Percentiles rank a stretch among this genome's conserved stretches.
These are phyloP conservation scores for Lagenidium giganteum DNA, from an alignment of 352 stramenopile genomes.

Conservation along the genomic window DNA sequence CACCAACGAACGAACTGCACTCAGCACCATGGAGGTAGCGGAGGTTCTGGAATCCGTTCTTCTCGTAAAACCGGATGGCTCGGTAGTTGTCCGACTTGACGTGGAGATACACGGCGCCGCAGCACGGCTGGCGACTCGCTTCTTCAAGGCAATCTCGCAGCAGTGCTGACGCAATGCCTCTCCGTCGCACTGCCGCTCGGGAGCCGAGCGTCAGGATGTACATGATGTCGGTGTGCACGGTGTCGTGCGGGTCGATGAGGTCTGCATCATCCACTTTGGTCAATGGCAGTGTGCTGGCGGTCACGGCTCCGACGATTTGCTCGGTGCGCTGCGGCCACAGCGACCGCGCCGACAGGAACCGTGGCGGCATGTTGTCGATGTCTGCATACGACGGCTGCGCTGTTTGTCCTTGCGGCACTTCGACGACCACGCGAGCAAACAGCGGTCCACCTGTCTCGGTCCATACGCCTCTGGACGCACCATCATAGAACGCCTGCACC, in stretches of 20 bases:
- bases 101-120: slow-evolving; percentile 94
- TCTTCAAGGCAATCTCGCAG: slow-evolving; percentile 87
- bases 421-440: slow-evolving; percentile 86
- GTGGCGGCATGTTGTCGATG: slow-evolving; percentile 10
- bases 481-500: slow-evolving; percentile 89
- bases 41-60: slow-evolving; percentile 92
- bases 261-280: slow-evolving; percentile 59
- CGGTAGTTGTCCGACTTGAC: slow-evolving; percentile 95
- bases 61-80: slow-evolving; percentile 96
- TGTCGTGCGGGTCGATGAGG: slow-evolving; percentile 44
- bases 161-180: slow-evolving; percentile 88
- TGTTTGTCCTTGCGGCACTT: slow-evolving; percentile 21
- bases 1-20: neutral
- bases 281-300: slow-evolving; percentile 83
- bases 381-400: slow-evolving; percentile 11
- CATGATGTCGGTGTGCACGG: slow-evolving; percentile 85
- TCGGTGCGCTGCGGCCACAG: slow-evolving; percentile 13
- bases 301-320: slow-evolving; percentile 87
- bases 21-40: slow-evolving; percentile 89
- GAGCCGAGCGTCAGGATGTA: slow-evolving; percentile 97
- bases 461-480: slow-evolving; percentile 81
- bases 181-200: slow-evolving; percentile 71
- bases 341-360: slow-evolving; percentile 4
- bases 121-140: slow-evolving; percentile 65
- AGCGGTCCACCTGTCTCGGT: slow-evolving; percentile 83